Conservation (phyloP, 441 rosid species). For the Omphalea diandra region DNA sequence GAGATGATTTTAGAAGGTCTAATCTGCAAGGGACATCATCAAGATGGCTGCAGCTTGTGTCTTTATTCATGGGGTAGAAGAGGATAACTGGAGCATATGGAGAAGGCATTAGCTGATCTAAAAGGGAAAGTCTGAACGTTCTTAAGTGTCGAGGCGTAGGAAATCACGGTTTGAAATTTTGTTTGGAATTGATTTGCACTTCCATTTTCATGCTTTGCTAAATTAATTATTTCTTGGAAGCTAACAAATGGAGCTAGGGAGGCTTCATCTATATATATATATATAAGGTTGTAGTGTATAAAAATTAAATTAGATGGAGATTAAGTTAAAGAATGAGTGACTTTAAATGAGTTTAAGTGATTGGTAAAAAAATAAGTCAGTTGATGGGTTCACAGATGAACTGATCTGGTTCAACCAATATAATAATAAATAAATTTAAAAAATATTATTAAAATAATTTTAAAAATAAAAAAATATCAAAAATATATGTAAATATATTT, state of each 20-base stretch:
- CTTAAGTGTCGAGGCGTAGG: conserved; percentile 33
- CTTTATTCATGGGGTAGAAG: conserved; percentile 23
- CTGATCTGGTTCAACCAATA: too few relatives aligned
- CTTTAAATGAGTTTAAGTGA: too few relatives aligned
- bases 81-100: conserved; percentile 28
- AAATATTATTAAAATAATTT: too few relatives aligned
- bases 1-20: conserved; percentile 25
- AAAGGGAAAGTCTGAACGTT: conserved; percentile 31
- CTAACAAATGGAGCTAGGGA: neutral
- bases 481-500: too few relatives aligned
- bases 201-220: conserved; percentile 25
- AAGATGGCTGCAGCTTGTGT: neutral
- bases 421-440: too few relatives aligned
- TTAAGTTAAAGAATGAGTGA: too few relatives aligned
- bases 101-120: conserved; percentile 31
- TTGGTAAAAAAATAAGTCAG: too few relatives aligned
- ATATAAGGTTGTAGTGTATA: too few relatives aligned
- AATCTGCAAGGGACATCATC: conserved; percentile 1
- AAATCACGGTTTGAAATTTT: conserved; percentile 35
- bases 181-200: conserved; percentile 27
- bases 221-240: conserved; percentile 21
- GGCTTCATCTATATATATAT: neutral
- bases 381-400: too few relatives aligned
- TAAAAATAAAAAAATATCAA: too few relatives aligned
- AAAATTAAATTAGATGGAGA: neutral